Base-by-base conservation (phyloP, 352 stramenopile genomes). In the Elongisporangium prolatum region DNA sequence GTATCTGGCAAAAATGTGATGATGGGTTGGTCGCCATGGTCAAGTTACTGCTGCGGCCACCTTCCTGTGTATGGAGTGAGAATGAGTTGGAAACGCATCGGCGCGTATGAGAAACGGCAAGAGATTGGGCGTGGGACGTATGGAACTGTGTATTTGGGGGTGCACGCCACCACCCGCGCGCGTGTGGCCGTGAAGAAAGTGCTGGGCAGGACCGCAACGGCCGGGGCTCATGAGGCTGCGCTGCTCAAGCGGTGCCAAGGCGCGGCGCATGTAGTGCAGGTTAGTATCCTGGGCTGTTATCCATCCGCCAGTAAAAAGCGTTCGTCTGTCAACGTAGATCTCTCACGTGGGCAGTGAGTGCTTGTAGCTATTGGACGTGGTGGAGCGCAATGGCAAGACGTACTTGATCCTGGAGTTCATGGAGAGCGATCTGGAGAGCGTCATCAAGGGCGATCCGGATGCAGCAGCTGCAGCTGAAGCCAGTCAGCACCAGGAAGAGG, bases 111-210 rank as follows among this genome's bases (percentile, higher is more conserved):
- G 56, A 72, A 86, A 59, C 78, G 77, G 50, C 65, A 67, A 56
- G 84, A 92, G 71, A 92, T 94, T 49, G 84, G 84, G 4, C 71
- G 80, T n/a, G 84, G 84, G 48, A 92, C 84, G 6, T 94, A 90
- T 44, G 84, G 84, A 8, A 88, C 71, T 10, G 84, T 94, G 52
- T 92, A 92, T 60, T 64, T 78, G 2, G 84, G 82, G 14, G 62
- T 74, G 24, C 78, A 89, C 54, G 57, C 22, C 34, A 69, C 63
- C 49, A 74, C 59, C 21, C 25, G 61, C 10, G 52, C 40, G 38
- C 71, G 67, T n/a, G 78, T 89, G 10, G 84, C 84, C 10, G 81
- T 94, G 59, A 94, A 94, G 69, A 90, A 91, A 53, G 67, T 94
- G 49, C 61, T 85, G 17, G 80, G 71, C n/a, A 49, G 61, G 28